These are phyloP conservation scores for Ustilago curta DNA, from an alignment of 1,284 basidiomycete genomes.

Conservation along the genomic window DNA sequence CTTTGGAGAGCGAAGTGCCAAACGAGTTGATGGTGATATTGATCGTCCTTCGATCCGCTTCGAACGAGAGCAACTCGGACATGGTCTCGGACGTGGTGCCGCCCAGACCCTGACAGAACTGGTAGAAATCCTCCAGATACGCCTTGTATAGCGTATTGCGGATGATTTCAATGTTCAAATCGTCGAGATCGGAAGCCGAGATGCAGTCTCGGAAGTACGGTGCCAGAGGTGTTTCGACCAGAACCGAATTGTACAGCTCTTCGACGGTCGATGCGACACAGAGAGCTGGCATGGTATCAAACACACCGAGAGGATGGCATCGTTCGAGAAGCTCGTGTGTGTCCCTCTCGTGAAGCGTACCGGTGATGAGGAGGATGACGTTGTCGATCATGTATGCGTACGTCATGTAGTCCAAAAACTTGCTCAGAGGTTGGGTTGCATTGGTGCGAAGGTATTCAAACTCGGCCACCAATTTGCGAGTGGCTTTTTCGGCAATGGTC, in stretches of 20 bases:
- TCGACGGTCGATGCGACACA: conserved; percentile 99
- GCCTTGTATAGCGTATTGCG: conserved; percentile 99
- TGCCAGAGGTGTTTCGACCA: conserved; percentile 96
- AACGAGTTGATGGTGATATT: conserved; percentile 99
- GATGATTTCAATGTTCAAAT: conserved; percentile 99
- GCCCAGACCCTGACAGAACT: conserved; percentile 83
- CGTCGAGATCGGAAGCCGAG: conserved; percentile 94
- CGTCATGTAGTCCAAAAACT: conserved; percentile 98
- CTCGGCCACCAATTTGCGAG: conserved; percentile 92
- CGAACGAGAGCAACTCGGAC: conserved; percentile 85
- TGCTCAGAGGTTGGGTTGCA: conserved; percentile 88
- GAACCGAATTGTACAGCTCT: conserved; percentile 94
- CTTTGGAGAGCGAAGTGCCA: conserved; percentile 92
- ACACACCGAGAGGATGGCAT: conserved; percentile 95
- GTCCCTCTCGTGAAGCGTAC: conserved; percentile 95
- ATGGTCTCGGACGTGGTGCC: conserved; percentile 69
- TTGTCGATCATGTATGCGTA: conserved; percentile 99
- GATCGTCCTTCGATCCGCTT: conserved; percentile 94
- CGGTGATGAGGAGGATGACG: conserved; percentile 95
- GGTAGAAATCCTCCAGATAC: conserved; percentile 97
- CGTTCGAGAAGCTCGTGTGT: conserved; percentile 95
- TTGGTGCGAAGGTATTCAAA: conserved; percentile 95
- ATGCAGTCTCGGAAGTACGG: conserved; percentile 97
- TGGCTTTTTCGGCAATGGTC: conserved; percentile 94
- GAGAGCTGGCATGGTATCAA: conserved; percentile 99